Base-by-base conservation (phyloP, 2,329 filamentous ascomycete species). In the Penicillium nordicum region DNA sequence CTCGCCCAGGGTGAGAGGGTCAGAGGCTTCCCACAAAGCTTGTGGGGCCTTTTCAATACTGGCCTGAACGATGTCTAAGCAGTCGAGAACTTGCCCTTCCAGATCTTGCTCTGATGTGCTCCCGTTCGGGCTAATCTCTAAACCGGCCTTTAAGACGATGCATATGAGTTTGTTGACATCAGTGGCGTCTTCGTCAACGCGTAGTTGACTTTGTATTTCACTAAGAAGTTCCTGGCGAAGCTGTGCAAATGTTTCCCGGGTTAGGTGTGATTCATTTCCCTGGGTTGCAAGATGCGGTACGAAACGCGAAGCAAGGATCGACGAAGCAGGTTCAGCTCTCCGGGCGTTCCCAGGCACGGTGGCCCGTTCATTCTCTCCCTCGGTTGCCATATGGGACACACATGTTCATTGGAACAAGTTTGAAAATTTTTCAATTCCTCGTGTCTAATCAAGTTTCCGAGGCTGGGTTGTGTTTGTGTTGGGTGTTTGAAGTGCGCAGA, bases 161-260 rank as follows among this genome's bases (percentile, higher is more conserved):
- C 89, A 92, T 50, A 96, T 87, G 48, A 97, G 82, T 74, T 92
- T 89, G 66, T 92, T 88, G 64, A 95, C 93, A 70, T 95, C 87
- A 49, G 87, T 82, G 43, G 89, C 75, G 62, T 88, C 86, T 43
- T 89, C 85, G 60, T 87, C 83, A 1, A 79, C 68, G 12, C 84
- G 82, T 32, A 75, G 58, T 43, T 76, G 73, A 41, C 72, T 74
- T 38, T 74, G 69, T 43, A 73, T 72, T 45, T 74, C 74, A 53
- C 81, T 79, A 12, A 86, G 69, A 23, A 85, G 82, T 63, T 87
- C 84, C 60, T 86, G 84, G 27, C 93, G 80, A 3, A 97, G 81
- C 50, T 87, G 85, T 60, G 88, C 86, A 61, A 97, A 87, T 48
- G 90, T 88, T 63, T 87, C 85, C 57, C 85, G 87, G 65, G 88